Evolutionary conservation across 148 eudicot species (phyloP), one percentile per base, ranked within the genome.

Genomic region (Heliosperma pusillum): DNA sequence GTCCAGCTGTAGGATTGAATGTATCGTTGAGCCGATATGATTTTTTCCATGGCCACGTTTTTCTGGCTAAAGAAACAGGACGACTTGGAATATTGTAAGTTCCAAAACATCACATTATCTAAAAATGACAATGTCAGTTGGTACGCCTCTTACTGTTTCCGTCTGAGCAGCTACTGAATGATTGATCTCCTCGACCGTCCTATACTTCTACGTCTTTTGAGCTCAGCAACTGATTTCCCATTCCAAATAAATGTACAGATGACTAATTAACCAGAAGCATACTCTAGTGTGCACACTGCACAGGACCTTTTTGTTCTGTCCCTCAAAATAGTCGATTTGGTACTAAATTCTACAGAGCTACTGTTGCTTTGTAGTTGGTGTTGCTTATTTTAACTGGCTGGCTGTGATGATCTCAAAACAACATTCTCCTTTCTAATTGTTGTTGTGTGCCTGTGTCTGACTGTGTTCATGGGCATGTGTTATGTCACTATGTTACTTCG

Each of bases 41-140:
- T 82, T 84, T 96, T 1, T 96, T 90, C 82, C 99, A 96, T 71
- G 97, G 99, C 59, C 99, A 96, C 76, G 83, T 96, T 68, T 96
- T 96, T 83, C 80, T 96, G 74, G 93, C 97, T 65, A 79, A 79
- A 44, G 89, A 85, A 59, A 85, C 97, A 66, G 94, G 97, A 76
- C 85, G 99, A 77, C 97, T 96, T 79, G 97, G 99, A 67, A 90
- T 92, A 75, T 81, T 96, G 99, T 96, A 88, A 90, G 96, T 88
- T 81, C 56, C 66, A 53, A n/a, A 72, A 24, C 72, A 26, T 64
- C 3, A n/a, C 64, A 62, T 27, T 62, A 0, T 40, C 47, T 50
- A 7, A 7, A 4, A 30, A n/a, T n/a, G n/a, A n/a, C n/a, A n/a
- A n/a, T n/a, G n/a, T 55, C n/a, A 0, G 15, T 56, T 56, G 60